A percentile compares a stretch with the other conserved stretches of the same genome.
Conservation (phyloP, 768 basidiomycete species). For the Russula griseocarnosa region DNA sequence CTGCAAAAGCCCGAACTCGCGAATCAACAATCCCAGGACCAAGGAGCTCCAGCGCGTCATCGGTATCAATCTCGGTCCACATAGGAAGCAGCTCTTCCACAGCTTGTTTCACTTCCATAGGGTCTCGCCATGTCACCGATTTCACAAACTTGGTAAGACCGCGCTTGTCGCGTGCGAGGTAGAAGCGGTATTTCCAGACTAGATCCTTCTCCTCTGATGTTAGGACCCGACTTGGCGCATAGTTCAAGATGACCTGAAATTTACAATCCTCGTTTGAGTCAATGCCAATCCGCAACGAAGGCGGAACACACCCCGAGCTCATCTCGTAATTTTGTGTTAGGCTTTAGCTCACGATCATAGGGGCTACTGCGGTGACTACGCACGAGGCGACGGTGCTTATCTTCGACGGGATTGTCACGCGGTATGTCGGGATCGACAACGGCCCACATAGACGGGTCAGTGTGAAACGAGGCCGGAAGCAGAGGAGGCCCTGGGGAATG, state of each 20-base stretch:
- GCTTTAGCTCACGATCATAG: slow-evolving; percentile 92
- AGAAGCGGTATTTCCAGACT: slow-evolving; percentile 99
- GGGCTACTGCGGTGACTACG: slow-evolving; percentile 94
- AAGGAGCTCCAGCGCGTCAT: slow-evolving; percentile 91
- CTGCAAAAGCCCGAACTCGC: slow-evolving; percentile 90
- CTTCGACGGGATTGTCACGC: slow-evolving; percentile 94
- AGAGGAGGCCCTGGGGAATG: slow-evolving; percentile 44
- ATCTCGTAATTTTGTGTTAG: slow-evolving; percentile 92
- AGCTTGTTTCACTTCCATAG: slow-evolving; percentile 94
- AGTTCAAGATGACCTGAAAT: slow-evolving; percentile 77
- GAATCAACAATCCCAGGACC: slow-evolving; percentile 90
- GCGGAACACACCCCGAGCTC: slow-evolving; percentile 73
- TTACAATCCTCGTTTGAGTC: neutral
- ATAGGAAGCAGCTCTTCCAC: slow-evolving; percentile 92
- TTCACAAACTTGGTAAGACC: slow-evolving; percentile 97
- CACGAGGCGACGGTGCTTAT: slow-evolving; percentile 91
- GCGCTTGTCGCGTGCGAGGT: slow-evolving; percentile 84
- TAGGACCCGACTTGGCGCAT: slow-evolving; percentile 83
- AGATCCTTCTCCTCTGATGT: slow-evolving; percentile 92
- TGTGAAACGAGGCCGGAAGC: slow-evolving; percentile 48
- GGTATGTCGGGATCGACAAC: slow-evolving; percentile 87
- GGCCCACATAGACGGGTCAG: slow-evolving; percentile 77
- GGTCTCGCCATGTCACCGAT: slow-evolving; percentile 96
- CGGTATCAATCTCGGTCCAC: slow-evolving; percentile 96
- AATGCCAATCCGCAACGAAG: neutral